Percentiles rank a stretch among this genome's conserved stretches.
Conservation (phyloP, 768 basidiomycete species). For the Trametes maxima region DNA sequence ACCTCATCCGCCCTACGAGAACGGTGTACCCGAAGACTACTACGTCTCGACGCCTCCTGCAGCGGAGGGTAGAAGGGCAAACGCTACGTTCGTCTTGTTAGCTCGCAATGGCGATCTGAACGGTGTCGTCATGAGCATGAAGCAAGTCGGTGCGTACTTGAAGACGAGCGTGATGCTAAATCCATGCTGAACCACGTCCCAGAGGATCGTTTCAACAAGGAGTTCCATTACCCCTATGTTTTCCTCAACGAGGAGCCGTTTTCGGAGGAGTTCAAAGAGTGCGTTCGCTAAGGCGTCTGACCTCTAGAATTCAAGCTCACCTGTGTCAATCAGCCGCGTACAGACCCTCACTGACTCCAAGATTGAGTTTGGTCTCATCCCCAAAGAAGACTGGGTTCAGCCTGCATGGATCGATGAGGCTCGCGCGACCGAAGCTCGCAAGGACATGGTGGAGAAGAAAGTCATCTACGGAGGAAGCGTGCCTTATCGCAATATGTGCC, state of each 20-base stretch:
- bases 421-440: constrained; percentile 48
- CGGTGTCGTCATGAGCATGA: constrained; percentile 51
- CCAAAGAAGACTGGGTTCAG: constrained; percentile 76
- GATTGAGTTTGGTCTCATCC: constrained; percentile 80
- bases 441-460: constrained; percentile 56
- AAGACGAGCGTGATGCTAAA: neutral
- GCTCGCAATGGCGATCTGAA: constrained; percentile 47
- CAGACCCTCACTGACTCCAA: constrained; percentile 59
- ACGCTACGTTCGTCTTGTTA: constrained; percentile 59
- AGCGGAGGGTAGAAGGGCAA: constrained; percentile 42
- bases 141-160: constrained; percentile 46
- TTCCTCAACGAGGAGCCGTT: constrained; percentile 84
- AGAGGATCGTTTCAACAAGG: constrained; percentile 61
- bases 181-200: neutral
- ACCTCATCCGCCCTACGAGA: constrained; percentile 51
- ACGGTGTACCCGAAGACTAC: constrained; percentile 50
- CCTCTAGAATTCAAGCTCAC: constrained; percentile 33
- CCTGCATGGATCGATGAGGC: constrained; percentile 71
- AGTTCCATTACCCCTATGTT: constrained; percentile 77
- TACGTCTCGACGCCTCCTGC: constrained; percentile 21
- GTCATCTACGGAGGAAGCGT: constrained; percentile 71
- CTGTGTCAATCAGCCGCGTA: constrained; percentile 48
- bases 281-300: constrained; percentile 34
- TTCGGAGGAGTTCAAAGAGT: constrained; percentile 71
- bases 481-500: constrained; percentile 93